Percentiles rank a stretch among this genome's conserved stretches.
phyloP scores from a whole-genome alignment of 1,139 yeast genomes.

The Nakaseomyces kungkrabaensis region DNA sequence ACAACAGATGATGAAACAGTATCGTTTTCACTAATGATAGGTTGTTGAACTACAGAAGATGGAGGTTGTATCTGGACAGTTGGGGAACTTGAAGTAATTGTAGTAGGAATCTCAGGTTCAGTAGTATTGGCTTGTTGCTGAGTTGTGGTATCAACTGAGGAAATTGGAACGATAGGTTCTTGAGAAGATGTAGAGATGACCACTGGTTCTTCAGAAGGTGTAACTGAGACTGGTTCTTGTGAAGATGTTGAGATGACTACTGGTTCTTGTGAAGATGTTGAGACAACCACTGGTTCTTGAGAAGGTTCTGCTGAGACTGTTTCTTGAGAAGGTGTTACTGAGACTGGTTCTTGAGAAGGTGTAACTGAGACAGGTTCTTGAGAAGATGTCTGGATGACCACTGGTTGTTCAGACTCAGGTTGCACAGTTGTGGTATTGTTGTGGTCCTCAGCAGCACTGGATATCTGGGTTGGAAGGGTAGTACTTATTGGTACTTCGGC shows the following conservation, averaged over 20 bases:
- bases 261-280: background rate
- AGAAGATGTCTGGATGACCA: background rate
- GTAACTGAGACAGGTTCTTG: background rate
- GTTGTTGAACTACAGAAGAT: background rate
- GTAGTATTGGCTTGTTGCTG: slow-evolving; percentile 8
- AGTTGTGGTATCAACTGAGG: slow-evolving; percentile 4
- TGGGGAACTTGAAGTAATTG: background rate
- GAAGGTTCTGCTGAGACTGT: background rate
- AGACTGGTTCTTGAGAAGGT: background rate
- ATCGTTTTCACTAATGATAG: background rate
- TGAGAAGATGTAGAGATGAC: background rate
- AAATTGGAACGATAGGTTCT: background rate
- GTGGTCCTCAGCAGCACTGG: background rate
- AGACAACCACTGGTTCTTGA: background rate
- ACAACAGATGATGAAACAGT: background rate
- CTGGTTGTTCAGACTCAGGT: background rate
- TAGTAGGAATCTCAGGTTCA: background rate
- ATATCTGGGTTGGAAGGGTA: background rate
- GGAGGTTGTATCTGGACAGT: background rate
- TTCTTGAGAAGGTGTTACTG: too few species aligned
- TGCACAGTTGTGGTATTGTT: background rate
- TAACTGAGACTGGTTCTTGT: background rate
- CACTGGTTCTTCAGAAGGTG: background rate
- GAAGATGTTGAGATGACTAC: background rate
- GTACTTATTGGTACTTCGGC: background rate